Evolutionary conservation across 228 moss, liverwort and hornwort genomes (phyloP).

Genomic region (Sphagnum fallax): DNA sequence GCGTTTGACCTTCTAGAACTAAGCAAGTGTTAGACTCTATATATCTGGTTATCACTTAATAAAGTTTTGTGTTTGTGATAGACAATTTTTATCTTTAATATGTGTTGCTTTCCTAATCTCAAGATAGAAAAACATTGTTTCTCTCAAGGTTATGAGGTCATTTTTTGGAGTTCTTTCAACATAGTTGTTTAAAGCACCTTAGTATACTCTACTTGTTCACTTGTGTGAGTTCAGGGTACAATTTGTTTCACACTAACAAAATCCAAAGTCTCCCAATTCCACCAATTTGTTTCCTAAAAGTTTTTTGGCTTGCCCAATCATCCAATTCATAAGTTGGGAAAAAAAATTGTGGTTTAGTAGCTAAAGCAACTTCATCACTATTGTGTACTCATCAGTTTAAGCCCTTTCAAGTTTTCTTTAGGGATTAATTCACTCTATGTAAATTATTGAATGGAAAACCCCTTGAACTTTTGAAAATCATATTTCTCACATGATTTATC

Average conservation of each 20-base stretch:
- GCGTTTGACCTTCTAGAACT: background rate
- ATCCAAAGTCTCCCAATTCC: background rate
- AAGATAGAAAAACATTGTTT: background rate
- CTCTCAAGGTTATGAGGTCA: background rate
- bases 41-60: background rate
- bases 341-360: background rate
- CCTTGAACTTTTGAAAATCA: background rate
- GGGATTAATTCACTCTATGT: background rate
- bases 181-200: background rate
- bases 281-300: background rate
- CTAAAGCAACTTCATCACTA: slow-evolving; percentile 1
- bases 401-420: background rate
- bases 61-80: background rate
- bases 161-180: background rate
- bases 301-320: slow-evolving; percentile 3
- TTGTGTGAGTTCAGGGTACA: background rate
- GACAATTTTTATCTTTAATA: background rate
- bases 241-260: background rate
- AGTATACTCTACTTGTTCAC: background rate
- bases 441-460: background rate
- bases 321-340: background rate
- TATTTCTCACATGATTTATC: slow-evolving; percentile 5
- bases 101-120: background rate
- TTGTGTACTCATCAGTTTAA: slow-evolving; percentile 1
- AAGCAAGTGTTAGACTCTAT: background rate